Conservation (phyloP, 805 yeast species). For the Peterozyma xylosa region DNA sequence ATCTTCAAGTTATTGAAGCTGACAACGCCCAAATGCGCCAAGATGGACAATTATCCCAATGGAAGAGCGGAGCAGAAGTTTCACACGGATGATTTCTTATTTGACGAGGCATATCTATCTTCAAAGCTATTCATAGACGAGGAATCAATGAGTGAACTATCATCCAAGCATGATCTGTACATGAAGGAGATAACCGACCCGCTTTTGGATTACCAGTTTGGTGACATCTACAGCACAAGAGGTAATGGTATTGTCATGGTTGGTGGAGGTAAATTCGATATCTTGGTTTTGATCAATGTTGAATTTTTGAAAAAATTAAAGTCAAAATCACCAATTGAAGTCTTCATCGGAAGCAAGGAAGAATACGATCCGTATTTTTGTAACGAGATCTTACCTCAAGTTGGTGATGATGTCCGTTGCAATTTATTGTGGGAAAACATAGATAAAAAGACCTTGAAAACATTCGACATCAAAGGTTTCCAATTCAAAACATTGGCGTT, state of each 20-base stretch:
- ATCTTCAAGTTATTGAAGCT: background rate
- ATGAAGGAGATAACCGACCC: conserved; percentile 21
- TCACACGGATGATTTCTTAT: conserved; percentile 31
- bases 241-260: conserved; percentile 61
- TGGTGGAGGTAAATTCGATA: conserved; percentile 61
- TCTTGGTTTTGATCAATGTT: conserved; percentile 51
- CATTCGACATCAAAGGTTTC: conserved; percentile 26
- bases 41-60: conserved; percentile 2
- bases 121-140: conserved; percentile 33
- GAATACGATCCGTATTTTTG: conserved; percentile 38
- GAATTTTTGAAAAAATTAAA: conserved; percentile 40
- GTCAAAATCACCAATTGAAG: conserved; percentile 36
- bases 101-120: conserved; percentile 37
- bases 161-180: conserved; percentile 28
- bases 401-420: conserved; percentile 27
- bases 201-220: conserved; percentile 12
- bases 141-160: conserved; percentile 24
- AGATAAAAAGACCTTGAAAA: conserved; percentile 32
- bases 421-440: conserved; percentile 26
- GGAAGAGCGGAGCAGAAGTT: conserved; percentile 36
- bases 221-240: conserved; percentile 12
- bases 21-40: background rate
- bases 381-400: conserved; percentile 30
- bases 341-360: conserved; percentile 36
- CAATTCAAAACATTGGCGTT: conserved; percentile 31